Percentiles rank a stretch among this genome's conserved stretches.
Evolutionary conservation across 2,329 filamentous ascomycete genomes (phyloP).

Genomic region (Neofusicoccum sp.): DNA sequence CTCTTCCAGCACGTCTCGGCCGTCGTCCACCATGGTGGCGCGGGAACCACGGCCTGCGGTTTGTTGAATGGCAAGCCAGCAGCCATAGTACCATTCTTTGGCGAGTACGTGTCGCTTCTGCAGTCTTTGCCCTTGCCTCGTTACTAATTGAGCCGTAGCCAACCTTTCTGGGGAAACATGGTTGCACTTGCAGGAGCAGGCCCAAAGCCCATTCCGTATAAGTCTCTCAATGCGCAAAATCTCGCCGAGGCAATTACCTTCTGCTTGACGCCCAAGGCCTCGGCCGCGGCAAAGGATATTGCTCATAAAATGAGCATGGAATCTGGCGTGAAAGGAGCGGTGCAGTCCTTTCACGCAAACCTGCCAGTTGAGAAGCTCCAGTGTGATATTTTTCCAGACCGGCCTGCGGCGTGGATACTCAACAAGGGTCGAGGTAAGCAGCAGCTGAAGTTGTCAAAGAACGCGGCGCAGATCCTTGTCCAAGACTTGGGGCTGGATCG

Average conservation of each 20-base stretch:
- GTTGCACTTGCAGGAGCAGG: slow-evolving; percentile 51
- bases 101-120: slow-evolving; percentile 45
- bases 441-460: too few species aligned
- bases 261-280: slow-evolving; percentile 41
- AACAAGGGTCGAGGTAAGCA: slow-evolving; percentile 22
- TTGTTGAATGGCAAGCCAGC: slow-evolving; percentile 54
- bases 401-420: slow-evolving; percentile 66
- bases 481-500: too few species aligned
- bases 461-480: too few species aligned
- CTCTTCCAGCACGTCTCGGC: slow-evolving; percentile 55
- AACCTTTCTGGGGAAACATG: slow-evolving; percentile 57
- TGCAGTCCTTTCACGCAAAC: slow-evolving; percentile 46
- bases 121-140: too few species aligned
- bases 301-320: slow-evolving; percentile 43
- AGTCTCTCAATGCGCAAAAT: slow-evolving; percentile 43
- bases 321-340: slow-evolving; percentile 42
- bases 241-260: slow-evolving; percentile 47
- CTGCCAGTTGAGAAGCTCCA: slow-evolving; percentile 46
- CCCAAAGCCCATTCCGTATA: slow-evolving; percentile 48
- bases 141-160: slow-evolving; percentile 25
- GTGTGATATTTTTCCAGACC: slow-evolving; percentile 67
- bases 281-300: slow-evolving; percentile 38
- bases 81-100: slow-evolving; percentile 57
- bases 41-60: slow-evolving; percentile 58
- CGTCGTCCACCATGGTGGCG: slow-evolving; percentile 60